phyloP scores from a whole-genome alignment of 768 basidiomycete genomes.

The Boletus rex-veris region DNA sequence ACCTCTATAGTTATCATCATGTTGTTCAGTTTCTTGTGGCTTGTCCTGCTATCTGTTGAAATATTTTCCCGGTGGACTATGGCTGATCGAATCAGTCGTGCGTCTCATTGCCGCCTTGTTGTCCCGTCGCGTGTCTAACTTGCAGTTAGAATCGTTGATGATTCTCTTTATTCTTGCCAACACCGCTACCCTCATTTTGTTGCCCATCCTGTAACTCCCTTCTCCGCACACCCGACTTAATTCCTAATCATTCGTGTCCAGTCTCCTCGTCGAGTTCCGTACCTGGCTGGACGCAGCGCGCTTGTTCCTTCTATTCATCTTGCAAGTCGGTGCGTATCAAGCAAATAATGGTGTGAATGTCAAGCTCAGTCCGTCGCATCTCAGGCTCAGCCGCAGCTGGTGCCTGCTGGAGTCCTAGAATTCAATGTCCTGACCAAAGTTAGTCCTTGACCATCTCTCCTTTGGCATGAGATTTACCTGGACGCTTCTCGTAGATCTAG shows the following conservation, averaged over 20 bases:
- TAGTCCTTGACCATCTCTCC: slow-evolving; percentile 1
- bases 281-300: slow-evolving; percentile 54
- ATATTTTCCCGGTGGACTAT: slow-evolving; percentile 46
- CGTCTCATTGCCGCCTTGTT: slow-evolving; percentile 13
- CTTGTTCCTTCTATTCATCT: slow-evolving; percentile 41
- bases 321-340: slow-evolving; percentile 43
- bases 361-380: neutral
- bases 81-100: slow-evolving; percentile 45
- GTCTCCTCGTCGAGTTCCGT: slow-evolving; percentile 46
- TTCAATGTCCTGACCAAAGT: slow-evolving; percentile 46
- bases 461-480: neutral
- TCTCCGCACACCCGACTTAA: neutral
- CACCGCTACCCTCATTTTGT: slow-evolving; percentile 36
- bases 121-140: neutral
- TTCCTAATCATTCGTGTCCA: slow-evolving; percentile 17
- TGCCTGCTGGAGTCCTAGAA: slow-evolving; percentile 40
- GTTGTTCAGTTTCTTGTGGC: slow-evolving; percentile 47
- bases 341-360: neutral
- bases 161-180: slow-evolving; percentile 42
- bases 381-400: slow-evolving; percentile 44
- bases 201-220: slow-evolving; percentile 42
- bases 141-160: slow-evolving; percentile 36
- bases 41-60: slow-evolving; percentile 43
- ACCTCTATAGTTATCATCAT: slow-evolving; percentile 38
- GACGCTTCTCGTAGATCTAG: slow-evolving; percentile 29